Conservation (phyloP, 78 protist species). For the Dictyostelium citrinum region DNA sequence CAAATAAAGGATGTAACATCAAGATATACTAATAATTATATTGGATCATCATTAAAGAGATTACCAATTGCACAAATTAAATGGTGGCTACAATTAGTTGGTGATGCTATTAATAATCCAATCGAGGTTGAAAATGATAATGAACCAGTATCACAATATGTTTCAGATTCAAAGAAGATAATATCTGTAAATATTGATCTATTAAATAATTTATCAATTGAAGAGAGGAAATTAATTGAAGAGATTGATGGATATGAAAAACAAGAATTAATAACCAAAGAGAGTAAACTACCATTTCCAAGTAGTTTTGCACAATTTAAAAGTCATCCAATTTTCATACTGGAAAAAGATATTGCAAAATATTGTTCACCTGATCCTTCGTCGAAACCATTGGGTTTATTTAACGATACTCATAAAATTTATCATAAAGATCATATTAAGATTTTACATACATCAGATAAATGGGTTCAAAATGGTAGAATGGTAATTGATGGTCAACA, state of each 20-base stretch:
- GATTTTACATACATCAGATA: conserved; percentile 52
- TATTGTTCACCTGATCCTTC: conserved; percentile 16
- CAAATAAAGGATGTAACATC: conserved; percentile 52
- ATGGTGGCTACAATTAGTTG: conserved; percentile 23
- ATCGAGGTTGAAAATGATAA: not conserved
- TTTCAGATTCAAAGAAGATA: not conserved
- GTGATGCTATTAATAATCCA: not conserved
- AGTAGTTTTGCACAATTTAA: conserved; percentile 16
- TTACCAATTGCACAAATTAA: conserved; percentile 2
- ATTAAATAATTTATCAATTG: not conserved
- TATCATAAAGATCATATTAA: conserved; percentile 10
- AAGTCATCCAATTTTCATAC: conserved; percentile 26
- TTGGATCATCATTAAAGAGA: conserved; percentile 23
- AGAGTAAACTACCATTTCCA: conserved; percentile 16
- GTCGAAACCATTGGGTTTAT: conserved; percentile 42
- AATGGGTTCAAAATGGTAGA: conserved; percentile 73
- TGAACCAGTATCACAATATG: not conserved
- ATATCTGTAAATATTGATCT: not conserved
- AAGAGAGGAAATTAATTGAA: not conserved
- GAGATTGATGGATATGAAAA: not conserved
- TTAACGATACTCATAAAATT: conserved; percentile 10
- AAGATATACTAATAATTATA: conserved; percentile 46
- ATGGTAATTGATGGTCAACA: conserved; percentile 31
- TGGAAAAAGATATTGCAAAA: conserved; percentile 58
- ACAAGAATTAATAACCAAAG: not conserved